Evolutionary conservation across 2,329 filamentous ascomycete genomes (phyloP).

Genomic region (Colletotrichum euphorbiae): DNA sequence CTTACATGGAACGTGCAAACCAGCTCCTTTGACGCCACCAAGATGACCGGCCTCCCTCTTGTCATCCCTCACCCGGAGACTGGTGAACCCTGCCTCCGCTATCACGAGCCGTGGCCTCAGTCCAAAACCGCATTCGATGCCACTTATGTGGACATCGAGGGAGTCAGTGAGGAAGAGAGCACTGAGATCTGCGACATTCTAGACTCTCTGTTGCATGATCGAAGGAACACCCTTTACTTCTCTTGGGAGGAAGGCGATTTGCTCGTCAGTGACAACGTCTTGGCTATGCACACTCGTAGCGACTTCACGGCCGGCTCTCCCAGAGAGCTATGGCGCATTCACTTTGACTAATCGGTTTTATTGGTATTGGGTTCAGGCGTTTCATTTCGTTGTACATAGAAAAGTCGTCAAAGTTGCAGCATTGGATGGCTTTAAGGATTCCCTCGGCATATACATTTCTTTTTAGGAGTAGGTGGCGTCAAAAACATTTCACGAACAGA

Average conservation of each 20-base stretch:
- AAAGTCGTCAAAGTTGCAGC: slow-evolving; percentile 19
- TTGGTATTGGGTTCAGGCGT: not conserved
- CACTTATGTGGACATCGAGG: slow-evolving; percentile 57
- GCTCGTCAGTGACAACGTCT: slow-evolving; percentile 63
- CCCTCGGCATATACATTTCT: not conserved
- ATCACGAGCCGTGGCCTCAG: slow-evolving; percentile 66
- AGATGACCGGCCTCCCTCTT: slow-evolving; percentile 57
- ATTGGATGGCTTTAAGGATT: slow-evolving; percentile 22
- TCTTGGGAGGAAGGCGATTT: slow-evolving; percentile 67
- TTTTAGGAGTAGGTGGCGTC: not conserved
- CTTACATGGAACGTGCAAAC: slow-evolving; percentile 64
- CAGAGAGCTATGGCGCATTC: slow-evolving; percentile 63
- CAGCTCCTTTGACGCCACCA: slow-evolving; percentile 57
- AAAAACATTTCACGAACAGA: not conserved
- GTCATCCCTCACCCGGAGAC: slow-evolving; percentile 59
- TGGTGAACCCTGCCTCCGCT: slow-evolving; percentile 61
- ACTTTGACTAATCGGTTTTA: slow-evolving; percentile 54
- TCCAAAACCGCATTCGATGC: slow-evolving; percentile 63
- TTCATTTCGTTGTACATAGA: slow-evolving; percentile 12
- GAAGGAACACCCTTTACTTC: slow-evolving; percentile 62
- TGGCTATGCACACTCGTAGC: slow-evolving; percentile 62
- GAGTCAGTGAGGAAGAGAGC: slow-evolving; percentile 46
- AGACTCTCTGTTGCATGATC: slow-evolving; percentile 59
- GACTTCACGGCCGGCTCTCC: slow-evolving; percentile 57
- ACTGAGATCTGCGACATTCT: slow-evolving; percentile 53